Conservation (phyloP, 75 land plant species). For the Picea sitchensis region DNA sequence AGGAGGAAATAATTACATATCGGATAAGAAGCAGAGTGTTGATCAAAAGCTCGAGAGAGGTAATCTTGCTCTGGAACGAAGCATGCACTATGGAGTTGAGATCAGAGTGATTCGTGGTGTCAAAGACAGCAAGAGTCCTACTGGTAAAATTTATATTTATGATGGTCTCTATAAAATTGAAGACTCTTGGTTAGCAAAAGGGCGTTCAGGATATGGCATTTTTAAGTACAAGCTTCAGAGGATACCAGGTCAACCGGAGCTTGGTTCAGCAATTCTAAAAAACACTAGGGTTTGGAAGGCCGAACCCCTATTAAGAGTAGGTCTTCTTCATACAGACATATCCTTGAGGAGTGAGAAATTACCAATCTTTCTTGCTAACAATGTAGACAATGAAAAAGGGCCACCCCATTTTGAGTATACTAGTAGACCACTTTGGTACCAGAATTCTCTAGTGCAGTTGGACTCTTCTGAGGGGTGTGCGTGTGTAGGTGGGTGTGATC, state of each 20-base stretch:
- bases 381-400: conserved; percentile 53
- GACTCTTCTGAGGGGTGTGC: conserved; percentile 33
- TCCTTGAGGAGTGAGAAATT: conserved; percentile 42
- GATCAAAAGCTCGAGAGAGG: conserved; percentile 68
- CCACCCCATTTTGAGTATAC: conserved; percentile 54
- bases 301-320: conserved; percentile 20
- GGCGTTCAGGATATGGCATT: conserved; percentile 65
- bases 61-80: conserved; percentile 67
- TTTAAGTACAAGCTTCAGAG: conserved; percentile 70
- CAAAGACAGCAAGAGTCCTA: conserved; percentile 32
- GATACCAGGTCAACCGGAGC: conserved; percentile 46
- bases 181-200: conserved; percentile 50
- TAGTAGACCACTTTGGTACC: conserved; percentile 26
- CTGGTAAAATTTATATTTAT: conserved; percentile 66
- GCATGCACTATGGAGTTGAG: conserved; percentile 60
- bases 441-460: conserved; percentile 5
- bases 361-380: conserved; percentile 57
- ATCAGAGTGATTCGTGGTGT: conserved; percentile 77
- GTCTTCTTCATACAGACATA: conserved; percentile 49
- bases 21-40: conserved; percentile 4
- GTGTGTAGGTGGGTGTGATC: conserved; percentile 34
- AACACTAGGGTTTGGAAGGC: conserved; percentile 37
- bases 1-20: conserved; percentile 19
- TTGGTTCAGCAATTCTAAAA: conserved; percentile 46
- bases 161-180: conserved; percentile 76